Base-by-base conservation (phyloP, 257 asterid species). In the Mitragyna speciosa region DNA sequence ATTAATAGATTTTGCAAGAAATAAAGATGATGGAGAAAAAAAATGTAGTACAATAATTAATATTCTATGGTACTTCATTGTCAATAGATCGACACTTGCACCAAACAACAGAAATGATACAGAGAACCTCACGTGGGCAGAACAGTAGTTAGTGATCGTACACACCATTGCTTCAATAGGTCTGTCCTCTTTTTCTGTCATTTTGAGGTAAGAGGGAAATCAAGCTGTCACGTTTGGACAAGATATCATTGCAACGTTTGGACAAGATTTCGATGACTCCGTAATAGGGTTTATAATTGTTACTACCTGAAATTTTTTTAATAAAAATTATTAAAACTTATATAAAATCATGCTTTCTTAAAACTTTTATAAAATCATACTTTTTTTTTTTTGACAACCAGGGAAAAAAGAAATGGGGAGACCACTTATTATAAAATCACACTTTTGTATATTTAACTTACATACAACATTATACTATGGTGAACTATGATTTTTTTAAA, bases 91-190 rank as follows among this genome's bases (percentile, higher is more conserved):
- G 41, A 68, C 58, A 68, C 56, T 48, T 68, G n/a, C 26, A 78
- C 28, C 26, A 78, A 48, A 41, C 49, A 49, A 67, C 31, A 39
- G 75, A 64, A 77, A 66, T 16, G 66, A 24, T 41, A 14, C 76
- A 72, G 76, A 28, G 20, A 52, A 9, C 48, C 82, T 28, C 82
- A 72, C 78, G 78, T 79, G 82, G 82, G 82, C 72, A 71, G 59
- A 78, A 9, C 58, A 69, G 72, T 70, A 41, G 24, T 39, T 5
- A 39, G 49, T 47, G 72, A 8, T 61, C 51, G 72, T 65, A 77
- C 73, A 28, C 45, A 71, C 41, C 61, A 26, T 26, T 72, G 1
- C 24, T 48, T 47, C 59, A 48, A 72, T 15, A 26, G 51, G 8
- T 69, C n/a, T 47, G 76, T 72, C 76, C 61, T 48, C 47, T 14